Evolutionary conservation across 2,329 filamentous ascomycete species (phyloP), one percentile per base, ranked within the genome.

Genomic region (Aureobasidium sp.): DNA sequence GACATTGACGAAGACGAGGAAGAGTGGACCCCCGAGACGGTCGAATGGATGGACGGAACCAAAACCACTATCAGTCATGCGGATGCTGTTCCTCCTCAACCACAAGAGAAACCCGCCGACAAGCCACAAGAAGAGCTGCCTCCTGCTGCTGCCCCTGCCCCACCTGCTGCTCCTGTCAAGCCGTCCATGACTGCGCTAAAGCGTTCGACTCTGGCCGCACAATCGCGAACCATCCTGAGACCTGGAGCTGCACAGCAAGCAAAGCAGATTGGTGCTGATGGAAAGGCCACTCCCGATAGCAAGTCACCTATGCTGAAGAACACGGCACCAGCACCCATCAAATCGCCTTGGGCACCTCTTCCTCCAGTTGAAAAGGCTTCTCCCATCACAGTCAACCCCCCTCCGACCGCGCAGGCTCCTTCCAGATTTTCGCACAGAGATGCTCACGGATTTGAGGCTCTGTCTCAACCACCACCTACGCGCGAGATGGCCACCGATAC

Each of bases 401-500:
- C 75, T 1, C 61, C 62, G 15, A 71, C 66, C 67, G 65, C 69
- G 29, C 72, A 72, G 61, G 68, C 50, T 29, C 27, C 60, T 17
- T 40, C 60, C n/a, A 58, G 50, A 13, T 63, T 62, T 43, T 15
- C 37, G 23, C 54, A 78, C 49, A 74, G 53, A 37, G 60, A 61
- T 21, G 27, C 45, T 13, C 60, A 61, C 29, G 60, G 60, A 19
- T 61, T 58, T 13, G 60, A 61, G 33, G 37, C 53, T 8, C 15
- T 61, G 45, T 11, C 77, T 59, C 73, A 73, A 43, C 63, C 78
- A 21, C 67, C 71, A 15, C 77, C 78, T 25, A 81, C 87, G 0
- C 90, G 90, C 69, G 92, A 97, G 70, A 95, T 96, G 64, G 90
- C 91, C 6, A 89, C 92, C 0, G 94, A 97, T 72, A 93, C 96